These are phyloP conservation scores for Corynascus novoguineensis DNA, from an alignment of 495 filamentous ascomycete genomes.

Conservation along the genomic window DNA sequence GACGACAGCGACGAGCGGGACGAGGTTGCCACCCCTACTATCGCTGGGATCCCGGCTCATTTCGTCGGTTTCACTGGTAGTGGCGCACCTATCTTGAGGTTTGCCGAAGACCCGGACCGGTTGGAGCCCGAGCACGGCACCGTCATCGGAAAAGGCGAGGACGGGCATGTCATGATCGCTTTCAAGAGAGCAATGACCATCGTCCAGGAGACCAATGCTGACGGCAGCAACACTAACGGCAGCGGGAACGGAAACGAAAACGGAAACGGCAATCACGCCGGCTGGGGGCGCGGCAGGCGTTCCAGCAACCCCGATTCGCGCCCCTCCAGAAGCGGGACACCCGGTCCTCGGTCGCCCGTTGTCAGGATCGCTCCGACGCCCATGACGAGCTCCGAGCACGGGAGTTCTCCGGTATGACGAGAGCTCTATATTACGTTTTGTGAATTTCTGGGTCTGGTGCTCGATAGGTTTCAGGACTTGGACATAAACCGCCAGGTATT, in stretches of 20 bases:
- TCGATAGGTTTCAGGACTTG: background rate
- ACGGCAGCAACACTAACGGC: background rate
- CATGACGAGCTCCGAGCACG: background rate
- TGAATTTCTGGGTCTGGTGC: background rate
- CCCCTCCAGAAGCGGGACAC: background rate
- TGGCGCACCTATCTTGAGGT: slow-evolving; percentile 26
- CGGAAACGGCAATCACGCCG: background rate
- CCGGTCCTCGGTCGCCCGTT: slow-evolving; percentile 2
- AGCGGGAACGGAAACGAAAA: background rate
- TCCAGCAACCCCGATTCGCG: too few relatives aligned
- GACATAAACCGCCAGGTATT: too few relatives aligned
- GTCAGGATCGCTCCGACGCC: slow-evolving; percentile 20
- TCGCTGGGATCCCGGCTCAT: slow-evolving; percentile 21
- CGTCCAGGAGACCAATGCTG: slow-evolving; percentile 1
- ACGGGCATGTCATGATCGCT: slow-evolving; percentile 26
- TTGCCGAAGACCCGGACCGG: slow-evolving; percentile 23
- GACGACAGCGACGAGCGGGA: slow-evolving; percentile 27
- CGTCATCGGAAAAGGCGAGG: slow-evolving; percentile 22
- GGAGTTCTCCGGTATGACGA: background rate
- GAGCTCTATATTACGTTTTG: background rate
- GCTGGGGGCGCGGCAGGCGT: too few relatives aligned
- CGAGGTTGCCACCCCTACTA: slow-evolving; percentile 19
- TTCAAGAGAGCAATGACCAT: slow-evolving; percentile 25
- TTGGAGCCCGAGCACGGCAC: slow-evolving; percentile 19
- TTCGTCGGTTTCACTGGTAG: slow-evolving; percentile 34